Percentiles rank a stretch among this genome's conserved stretches.
Evolutionary conservation across 2,329 filamentous ascomycete species (phyloP).

Genomic region (Paraphoma chrysanthemicola): DNA sequence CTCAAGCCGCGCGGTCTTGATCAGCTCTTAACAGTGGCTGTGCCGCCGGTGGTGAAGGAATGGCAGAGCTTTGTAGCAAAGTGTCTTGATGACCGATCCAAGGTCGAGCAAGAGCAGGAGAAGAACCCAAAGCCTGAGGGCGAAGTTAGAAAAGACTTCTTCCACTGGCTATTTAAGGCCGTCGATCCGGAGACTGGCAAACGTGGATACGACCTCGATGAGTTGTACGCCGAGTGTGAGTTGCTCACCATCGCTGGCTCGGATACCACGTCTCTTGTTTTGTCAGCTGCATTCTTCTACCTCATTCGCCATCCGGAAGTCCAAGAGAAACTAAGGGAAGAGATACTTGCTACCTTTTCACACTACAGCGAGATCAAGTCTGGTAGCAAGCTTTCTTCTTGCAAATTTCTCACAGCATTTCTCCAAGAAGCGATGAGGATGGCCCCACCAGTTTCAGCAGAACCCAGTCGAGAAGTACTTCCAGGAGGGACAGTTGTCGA

Average conservation of each 20-base stretch:
- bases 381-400: constrained; percentile 21
- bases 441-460: constrained; percentile 25
- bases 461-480: constrained; percentile 32
- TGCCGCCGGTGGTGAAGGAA: constrained; percentile 20
- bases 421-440: constrained; percentile 32
- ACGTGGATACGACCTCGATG: constrained; percentile 40
- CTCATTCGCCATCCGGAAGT: constrained; percentile 17
- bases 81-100: constrained; percentile 21
- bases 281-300: constrained; percentile 30
- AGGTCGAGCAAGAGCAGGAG: constrained; percentile 17
- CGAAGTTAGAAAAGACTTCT: constrained; percentile 48
- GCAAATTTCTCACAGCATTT: constrained; percentile 29
- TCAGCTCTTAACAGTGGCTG: constrained; percentile 16
- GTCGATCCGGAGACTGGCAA: constrained; percentile 50
- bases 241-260: constrained; percentile 32
- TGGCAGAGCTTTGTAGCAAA: constrained; percentile 26
- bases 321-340: constrained; percentile 23
- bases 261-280: constrained; percentile 28
- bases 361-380: constrained; percentile 24
- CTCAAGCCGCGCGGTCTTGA: constrained; percentile 32
- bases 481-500: constrained; percentile 24
- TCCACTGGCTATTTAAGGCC: constrained; percentile 51
- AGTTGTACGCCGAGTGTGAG: constrained; percentile 45
- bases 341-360: constrained; percentile 25
- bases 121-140: constrained; percentile 18